Evolutionary conservation across 495 filamentous ascomycete genomes (phyloP).

Genomic region (Xylaria venustula): DNA sequence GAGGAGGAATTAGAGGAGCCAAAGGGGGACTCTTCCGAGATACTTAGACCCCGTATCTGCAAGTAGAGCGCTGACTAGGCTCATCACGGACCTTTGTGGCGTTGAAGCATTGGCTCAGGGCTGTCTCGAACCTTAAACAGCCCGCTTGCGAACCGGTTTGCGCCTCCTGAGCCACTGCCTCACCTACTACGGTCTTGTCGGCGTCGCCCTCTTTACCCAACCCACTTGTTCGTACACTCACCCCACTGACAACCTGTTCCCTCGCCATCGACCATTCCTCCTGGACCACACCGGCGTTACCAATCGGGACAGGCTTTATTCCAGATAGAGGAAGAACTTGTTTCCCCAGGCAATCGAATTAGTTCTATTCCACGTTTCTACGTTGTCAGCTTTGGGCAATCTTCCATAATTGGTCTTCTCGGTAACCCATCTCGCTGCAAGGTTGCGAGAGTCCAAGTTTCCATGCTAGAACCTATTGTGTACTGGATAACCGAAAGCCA

Average conservation of each 20-base stretch:
- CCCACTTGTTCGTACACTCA: conserved; percentile 9
- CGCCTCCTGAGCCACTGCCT: neutral
- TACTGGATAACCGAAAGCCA: conserved; percentile 1
- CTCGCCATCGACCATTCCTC: neutral
- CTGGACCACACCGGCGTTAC: conserved; percentile 14
- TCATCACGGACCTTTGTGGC: conserved; percentile 4
- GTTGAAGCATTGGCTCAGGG: neutral
- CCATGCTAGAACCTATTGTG: conserved; percentile 1
- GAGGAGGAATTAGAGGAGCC: conserved; percentile 3
- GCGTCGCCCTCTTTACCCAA: conserved; percentile 11
- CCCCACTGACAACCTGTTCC: conserved; percentile 3
- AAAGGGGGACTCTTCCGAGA: conserved; percentile 1
- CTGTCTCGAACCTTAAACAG: neutral
- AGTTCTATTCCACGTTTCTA: conserved; percentile 1
- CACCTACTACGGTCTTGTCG: conserved; percentile 1
- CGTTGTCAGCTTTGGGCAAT: neutral
- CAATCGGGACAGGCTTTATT: neutral
- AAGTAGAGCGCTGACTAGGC: neutral
- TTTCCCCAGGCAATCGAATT: conserved; percentile 1
- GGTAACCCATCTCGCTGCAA: neutral
- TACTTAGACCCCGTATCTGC: neutral
- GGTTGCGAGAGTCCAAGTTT: neutral
- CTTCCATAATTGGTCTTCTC: neutral
- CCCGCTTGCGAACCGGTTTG: neutral
- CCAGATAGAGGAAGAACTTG: neutral